These are phyloP conservation scores for Ballota nigra DNA, from an alignment of 257 asterid genomes.

Conservation along the genomic window DNA sequence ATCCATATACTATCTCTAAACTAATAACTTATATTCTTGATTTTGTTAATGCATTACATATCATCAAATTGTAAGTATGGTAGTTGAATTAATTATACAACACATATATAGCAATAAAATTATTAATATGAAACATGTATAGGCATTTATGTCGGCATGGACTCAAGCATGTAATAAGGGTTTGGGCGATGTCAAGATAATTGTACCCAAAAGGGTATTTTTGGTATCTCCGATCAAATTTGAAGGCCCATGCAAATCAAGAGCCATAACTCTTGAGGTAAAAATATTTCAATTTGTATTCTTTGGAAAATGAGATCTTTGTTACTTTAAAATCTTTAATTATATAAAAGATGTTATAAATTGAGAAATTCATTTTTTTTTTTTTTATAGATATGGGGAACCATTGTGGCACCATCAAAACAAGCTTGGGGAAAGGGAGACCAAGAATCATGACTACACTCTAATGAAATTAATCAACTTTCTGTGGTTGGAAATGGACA, in stretches of 20 bases:
- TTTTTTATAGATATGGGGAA: conserved; percentile 11
- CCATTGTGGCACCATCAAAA: conserved; percentile 11
- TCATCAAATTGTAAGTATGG: no score
- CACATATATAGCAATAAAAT: neutral
- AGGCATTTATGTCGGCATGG: conserved; percentile 24
- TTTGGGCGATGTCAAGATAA: neutral
- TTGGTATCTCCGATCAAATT: conserved; percentile 10
- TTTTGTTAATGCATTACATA: neutral
- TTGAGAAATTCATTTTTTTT: neutral
- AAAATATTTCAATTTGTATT: neutral
- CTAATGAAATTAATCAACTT: conserved; percentile 5
- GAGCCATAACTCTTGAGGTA: conserved; percentile 18
- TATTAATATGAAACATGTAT: neutral
- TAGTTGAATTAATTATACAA: neutral
- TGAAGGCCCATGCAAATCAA: conserved; percentile 18
- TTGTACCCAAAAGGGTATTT: conserved; percentile 13
- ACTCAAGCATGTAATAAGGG: neutral
- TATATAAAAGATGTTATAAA: neutral
- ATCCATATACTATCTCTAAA: no score
- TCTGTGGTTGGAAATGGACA: conserved; percentile 9
- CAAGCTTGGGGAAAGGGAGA: conserved; percentile 2
- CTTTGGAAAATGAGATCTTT: no score
- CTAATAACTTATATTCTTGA: neutral
- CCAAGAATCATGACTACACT: conserved; percentile 2
- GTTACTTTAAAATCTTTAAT: no score